Percentiles rank a stretch among this genome's conserved stretches.
phyloP scores from a whole-genome alignment of 805 yeast genomes.

The Candida fluviatilis region DNA sequence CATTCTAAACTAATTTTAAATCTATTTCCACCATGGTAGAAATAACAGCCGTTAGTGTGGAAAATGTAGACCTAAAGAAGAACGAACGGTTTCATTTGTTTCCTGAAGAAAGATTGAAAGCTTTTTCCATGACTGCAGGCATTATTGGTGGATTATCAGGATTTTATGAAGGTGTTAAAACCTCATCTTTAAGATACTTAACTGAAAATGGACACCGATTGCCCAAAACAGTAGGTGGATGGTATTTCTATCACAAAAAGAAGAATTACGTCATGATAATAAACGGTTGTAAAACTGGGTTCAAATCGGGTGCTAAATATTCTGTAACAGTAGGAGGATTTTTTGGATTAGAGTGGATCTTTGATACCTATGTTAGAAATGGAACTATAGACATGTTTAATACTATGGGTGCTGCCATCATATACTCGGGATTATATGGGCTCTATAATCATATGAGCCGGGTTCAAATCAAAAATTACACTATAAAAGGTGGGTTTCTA shows the following conservation, averaged over 20 bases:
- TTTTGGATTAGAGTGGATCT: constrained; percentile 57
- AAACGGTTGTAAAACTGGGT: constrained; percentile 48
- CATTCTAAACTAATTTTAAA: background rate
- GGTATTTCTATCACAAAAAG: constrained; percentile 85
- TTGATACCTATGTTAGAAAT: constrained; percentile 45
- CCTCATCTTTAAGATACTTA: constrained; percentile 54
- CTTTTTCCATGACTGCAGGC: constrained; percentile 35
- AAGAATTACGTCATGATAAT: constrained; percentile 71
- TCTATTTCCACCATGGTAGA: background rate
- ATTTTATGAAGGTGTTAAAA: constrained; percentile 53
- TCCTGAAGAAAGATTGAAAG: constrained; percentile 42
- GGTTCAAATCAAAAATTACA: constrained; percentile 38
- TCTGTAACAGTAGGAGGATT: constrained; percentile 44
- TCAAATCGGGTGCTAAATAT: constrained; percentile 32
- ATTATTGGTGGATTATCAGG: constrained; percentile 51
- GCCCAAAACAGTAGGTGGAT: constrained; percentile 73
- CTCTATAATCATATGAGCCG: constrained; percentile 37
- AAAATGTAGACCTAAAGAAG: constrained; percentile 5
- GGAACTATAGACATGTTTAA: constrained; percentile 57
- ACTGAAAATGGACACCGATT: constrained; percentile 82
- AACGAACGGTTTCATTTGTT: constrained; percentile 48
- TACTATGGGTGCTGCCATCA: constrained; percentile 55
- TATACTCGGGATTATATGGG: constrained; percentile 52
- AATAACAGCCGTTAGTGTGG: background rate
- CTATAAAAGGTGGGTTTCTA: constrained; percentile 50